These are phyloP conservation scores for Hygrophila difformis DNA, from an alignment of 257 asterid species.

Conservation along the genomic window DNA sequence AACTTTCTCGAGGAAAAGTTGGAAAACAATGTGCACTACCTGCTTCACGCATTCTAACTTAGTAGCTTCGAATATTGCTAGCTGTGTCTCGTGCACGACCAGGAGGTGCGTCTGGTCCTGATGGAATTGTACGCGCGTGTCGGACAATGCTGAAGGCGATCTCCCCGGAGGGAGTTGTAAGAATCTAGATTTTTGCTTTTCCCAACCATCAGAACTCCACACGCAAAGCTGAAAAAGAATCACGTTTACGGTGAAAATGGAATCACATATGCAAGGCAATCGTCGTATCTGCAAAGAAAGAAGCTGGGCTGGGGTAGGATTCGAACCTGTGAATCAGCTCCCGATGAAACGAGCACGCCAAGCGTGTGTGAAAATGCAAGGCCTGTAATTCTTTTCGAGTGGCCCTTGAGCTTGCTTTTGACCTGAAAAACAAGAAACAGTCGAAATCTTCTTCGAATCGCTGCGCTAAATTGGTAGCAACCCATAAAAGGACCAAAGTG, in stretches of 20 bases:
- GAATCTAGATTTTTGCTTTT: slow-evolving; percentile 37
- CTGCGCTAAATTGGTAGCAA: neutral
- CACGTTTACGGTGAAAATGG: too few species aligned
- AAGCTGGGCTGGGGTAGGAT: neutral
- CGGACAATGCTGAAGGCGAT: slow-evolving; percentile 38
- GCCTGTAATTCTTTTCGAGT: slow-evolving; percentile 54
- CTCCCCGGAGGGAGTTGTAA: slow-evolving; percentile 54
- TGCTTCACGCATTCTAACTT: slow-evolving; percentile 46
- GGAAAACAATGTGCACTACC: too few species aligned
- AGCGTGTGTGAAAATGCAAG: slow-evolving; percentile 51
- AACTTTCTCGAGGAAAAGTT: neutral
- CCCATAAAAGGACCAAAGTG: neutral
- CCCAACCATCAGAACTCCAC: slow-evolving; percentile 60
- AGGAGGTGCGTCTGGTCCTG: slow-evolving; percentile 54
- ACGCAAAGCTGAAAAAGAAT: slow-evolving; percentile 54
- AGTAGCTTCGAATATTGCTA: slow-evolving; percentile 50
- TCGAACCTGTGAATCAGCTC: slow-evolving; percentile 62
- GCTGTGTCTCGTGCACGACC: slow-evolving; percentile 56
- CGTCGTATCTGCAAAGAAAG: too few species aligned
- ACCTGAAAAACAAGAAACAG: slow-evolving; percentile 24
- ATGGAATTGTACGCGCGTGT: slow-evolving; percentile 58
- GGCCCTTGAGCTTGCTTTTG: slow-evolving; percentile 60
- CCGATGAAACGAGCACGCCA: slow-evolving; percentile 50
- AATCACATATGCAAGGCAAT: too few species aligned
- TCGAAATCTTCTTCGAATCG: slow-evolving; percentile 1